Base-by-base conservation (phyloP, 83 land plant species). In the Isoetes engelmannii region DNA sequence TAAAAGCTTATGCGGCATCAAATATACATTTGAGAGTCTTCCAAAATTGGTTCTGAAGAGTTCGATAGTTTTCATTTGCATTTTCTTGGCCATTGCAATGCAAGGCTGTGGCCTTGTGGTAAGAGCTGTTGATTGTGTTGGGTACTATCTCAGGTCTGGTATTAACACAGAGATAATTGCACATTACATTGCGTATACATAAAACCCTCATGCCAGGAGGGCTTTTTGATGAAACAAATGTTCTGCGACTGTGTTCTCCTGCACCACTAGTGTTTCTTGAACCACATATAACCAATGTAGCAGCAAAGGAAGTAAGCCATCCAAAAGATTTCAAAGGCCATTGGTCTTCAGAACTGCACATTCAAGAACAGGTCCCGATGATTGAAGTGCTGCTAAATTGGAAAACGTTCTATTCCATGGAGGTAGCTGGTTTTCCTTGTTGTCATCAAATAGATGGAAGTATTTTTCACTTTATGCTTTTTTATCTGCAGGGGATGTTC, bases 251-350 rank as follows among this genome's bases (percentile, higher is more conserved):
- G 57, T 81, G 84, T 57, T 69, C 82, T 43, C 84, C 84, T 49
- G 84, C 84, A 7, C 84, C 82, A 49, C 74, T 81, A 15, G 84
- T 81, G 49, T 81, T 81, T 63, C 81, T 81, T 57, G 71, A 80
- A 44, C 82, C 73, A 44, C 7, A 53, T 6, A 74, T 81, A 48
- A 81, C 84, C 4, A 42, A 67, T 7, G 66, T 69, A 28, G 71
- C 74, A 45, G 77, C 74, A 18, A 66, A 62, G 7, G 57, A 60
- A 61, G 69, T 81, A 20, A 44, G 60, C 9, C 82, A 74, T 4
- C 70, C 78, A 13, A 81, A 77, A 47, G 84, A 81, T 44, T 81
- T 81, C 65, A 78, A 66, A 70, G 84, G 84, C 37, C 84, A 81
- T 59, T 81, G 84, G 84, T 81, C 84, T 42, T 68, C 48, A 8